Base-by-base conservation (phyloP, 2,329 filamentous ascomycete genomes). In the Ophiostoma ulmi region DNA sequence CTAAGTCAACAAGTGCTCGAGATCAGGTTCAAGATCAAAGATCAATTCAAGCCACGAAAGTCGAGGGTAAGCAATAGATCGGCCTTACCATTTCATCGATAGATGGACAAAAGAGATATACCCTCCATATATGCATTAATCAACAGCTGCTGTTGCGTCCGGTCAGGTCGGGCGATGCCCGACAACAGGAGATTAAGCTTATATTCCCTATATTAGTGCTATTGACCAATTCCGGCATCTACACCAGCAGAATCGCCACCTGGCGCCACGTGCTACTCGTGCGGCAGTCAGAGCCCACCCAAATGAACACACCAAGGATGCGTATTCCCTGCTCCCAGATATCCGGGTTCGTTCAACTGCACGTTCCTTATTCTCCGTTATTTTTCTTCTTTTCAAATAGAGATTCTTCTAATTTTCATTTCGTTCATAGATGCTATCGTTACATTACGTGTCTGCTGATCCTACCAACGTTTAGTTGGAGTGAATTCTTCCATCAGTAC, bases 191-290 rank as follows among this genome's bases (percentile, higher is more conserved):
- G 58, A 63, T 63, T 63, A 63, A 63, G 58, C 26, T 63, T 63
- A 63, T 55, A 5, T 26, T 22, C 22, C 22, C n/a, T 58, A 22
- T 10, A 35, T 63, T 35, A 63, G 26, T 38, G 61, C 35, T 20
- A 36, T 64, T 64, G 61, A 22, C 61, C 61, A n/a, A 64, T 64
- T 64, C 61, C 61, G 61, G 61, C 61, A 38, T 17, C 35, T 38
- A 58, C 52, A 58, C 52, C 52, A 58, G n/a, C 52, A 58, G 52
- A 38, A 64, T 39, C 58, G 26, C 58, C 58, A 26, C 58, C 26
- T 31, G 58, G 14, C 26, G 58, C 58, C 58, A 63, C 58, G 58
- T 63, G 52, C 58, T 31, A 36, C 58, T 36, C 58, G 26, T 63
- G 52, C 52, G 13, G 52, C 52, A 26, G 6, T 10, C 48, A 11